These are phyloP conservation scores for Chlorella sorokiniana DNA, from an alignment of 139 green algal genomes.

Conservation along the genomic window DNA sequence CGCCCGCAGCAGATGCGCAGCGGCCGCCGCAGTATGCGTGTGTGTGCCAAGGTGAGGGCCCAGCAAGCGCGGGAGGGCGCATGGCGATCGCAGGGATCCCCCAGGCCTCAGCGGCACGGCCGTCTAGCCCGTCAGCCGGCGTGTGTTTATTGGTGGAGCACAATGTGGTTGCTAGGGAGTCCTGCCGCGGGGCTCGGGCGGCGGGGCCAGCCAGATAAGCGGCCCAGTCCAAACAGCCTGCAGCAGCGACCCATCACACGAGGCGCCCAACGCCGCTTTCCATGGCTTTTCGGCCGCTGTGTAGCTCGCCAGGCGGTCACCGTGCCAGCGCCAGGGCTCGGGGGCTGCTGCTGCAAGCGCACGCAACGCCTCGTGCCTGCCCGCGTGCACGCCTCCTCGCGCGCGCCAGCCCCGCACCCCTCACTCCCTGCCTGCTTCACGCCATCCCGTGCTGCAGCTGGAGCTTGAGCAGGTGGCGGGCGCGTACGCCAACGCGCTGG, in stretches of 20 bases:
- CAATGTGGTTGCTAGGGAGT: background rate
- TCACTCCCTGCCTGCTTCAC: background rate
- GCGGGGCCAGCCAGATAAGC: conserved; percentile 1
- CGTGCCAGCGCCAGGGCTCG: too few relatives aligned
- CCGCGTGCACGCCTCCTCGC: too few relatives aligned
- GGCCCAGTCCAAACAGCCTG: background rate
- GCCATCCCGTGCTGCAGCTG: conserved; percentile 4
- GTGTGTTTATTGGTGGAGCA: background rate
- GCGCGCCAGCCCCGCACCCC: background rate
- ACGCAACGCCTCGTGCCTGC: background rate
- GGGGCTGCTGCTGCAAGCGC: background rate
- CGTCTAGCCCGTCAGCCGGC: background rate
- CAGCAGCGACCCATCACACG: too few relatives aligned
- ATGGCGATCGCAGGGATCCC: background rate
- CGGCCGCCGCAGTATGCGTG: background rate
- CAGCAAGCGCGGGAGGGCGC: background rate
- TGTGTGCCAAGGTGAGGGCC: conserved; percentile 13
- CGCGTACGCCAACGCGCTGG: conserved; percentile 93
- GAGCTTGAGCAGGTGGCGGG: conserved; percentile 58
- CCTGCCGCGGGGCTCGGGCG: background rate
- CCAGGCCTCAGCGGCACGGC: background rate
- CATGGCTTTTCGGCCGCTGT: too few relatives aligned
- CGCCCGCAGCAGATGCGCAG: background rate
- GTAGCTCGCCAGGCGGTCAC: too few relatives aligned
- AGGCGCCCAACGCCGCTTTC: too few relatives aligned